Evolutionary conservation across 208 protist genomes (phyloP).

Genomic region (Novymonas esmeraldas): DNA sequence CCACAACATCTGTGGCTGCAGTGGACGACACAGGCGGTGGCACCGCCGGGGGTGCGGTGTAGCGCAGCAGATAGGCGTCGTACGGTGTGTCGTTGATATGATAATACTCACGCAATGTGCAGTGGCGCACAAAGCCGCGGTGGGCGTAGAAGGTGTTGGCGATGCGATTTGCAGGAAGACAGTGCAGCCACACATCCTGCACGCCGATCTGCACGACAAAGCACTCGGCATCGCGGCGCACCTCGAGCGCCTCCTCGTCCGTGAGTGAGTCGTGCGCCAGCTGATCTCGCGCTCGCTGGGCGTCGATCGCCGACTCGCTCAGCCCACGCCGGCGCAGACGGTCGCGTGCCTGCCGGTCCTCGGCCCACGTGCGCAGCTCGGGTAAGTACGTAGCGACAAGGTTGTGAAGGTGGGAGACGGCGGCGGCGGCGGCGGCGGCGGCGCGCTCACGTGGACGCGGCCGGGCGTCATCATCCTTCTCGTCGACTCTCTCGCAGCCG

Average conservation of each 20-base stretch:
- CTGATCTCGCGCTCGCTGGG: conserved; percentile 20
- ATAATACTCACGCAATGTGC: conserved; percentile 55
- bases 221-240: conserved; percentile 13
- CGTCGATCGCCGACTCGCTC: conserved; percentile 21
- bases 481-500: neutral
- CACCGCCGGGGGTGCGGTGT: neutral
- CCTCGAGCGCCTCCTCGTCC: conserved; percentile 33
- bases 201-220: conserved; percentile 54
- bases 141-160: conserved; percentile 58
- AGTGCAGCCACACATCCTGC: conserved; percentile 80
- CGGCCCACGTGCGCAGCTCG: conserved; percentile 22
- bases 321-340: conserved; percentile 24
- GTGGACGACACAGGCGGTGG: neutral
- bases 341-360: conserved; percentile 24
- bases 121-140: conserved; percentile 51
- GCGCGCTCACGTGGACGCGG: neutral
- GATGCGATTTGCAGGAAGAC: conserved; percentile 44
- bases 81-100: conserved; percentile 34
- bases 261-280: conserved; percentile 19
- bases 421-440: neutral
- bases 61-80: conserved; percentile 38
- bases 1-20: too few species aligned
- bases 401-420: conserved; percentile 2
- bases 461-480: neutral
- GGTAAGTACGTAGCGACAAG: conserved; percentile 20